Percentiles rank a stretch among this genome's conserved stretches.
Conservation (phyloP, 2,329 filamentous ascomycete species). For the Fusarium chuoi region DNA sequence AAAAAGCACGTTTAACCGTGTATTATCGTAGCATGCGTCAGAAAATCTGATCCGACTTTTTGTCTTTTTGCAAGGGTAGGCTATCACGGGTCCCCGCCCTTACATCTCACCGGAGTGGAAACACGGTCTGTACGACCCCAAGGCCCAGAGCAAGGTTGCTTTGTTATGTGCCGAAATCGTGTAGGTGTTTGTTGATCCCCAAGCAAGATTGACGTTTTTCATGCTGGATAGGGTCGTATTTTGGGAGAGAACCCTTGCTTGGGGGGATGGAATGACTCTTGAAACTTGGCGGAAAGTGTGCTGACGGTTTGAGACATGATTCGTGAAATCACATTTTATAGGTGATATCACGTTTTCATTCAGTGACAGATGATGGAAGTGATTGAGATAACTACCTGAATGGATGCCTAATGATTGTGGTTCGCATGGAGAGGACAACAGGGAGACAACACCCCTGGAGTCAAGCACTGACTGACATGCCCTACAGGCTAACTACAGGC, state of each 20-base stretch:
- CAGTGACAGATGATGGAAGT: not conserved
- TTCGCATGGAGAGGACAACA: not conserved
- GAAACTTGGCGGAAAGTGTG: not conserved
- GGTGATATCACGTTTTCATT: not conserved
- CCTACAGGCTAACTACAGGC: not conserved
- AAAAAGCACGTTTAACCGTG: not conserved
- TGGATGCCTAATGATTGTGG: not conserved
- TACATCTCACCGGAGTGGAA: conserved; percentile 23
- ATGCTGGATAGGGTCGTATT: not conserved
- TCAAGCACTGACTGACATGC: not conserved
- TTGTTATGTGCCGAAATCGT: not conserved
- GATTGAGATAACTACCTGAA: not conserved
- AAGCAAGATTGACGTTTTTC: not conserved
- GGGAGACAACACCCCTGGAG: not conserved
- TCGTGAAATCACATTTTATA: not conserved
- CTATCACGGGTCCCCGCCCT: conserved; percentile 5
- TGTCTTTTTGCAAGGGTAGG: not conserved
- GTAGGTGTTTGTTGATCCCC: not conserved
- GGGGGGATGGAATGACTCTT: not conserved
- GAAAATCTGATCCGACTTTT: not conserved
- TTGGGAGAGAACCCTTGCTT: not conserved
- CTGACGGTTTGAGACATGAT: not conserved
- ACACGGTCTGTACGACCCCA: conserved; percentile 7
- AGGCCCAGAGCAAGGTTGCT: not conserved
- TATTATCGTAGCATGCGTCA: conserved; percentile 4